These are phyloP conservation scores for Cladosporium sp. DNA, from an alignment of 2,329 filamentous ascomycete genomes.

Conservation along the genomic window DNA sequence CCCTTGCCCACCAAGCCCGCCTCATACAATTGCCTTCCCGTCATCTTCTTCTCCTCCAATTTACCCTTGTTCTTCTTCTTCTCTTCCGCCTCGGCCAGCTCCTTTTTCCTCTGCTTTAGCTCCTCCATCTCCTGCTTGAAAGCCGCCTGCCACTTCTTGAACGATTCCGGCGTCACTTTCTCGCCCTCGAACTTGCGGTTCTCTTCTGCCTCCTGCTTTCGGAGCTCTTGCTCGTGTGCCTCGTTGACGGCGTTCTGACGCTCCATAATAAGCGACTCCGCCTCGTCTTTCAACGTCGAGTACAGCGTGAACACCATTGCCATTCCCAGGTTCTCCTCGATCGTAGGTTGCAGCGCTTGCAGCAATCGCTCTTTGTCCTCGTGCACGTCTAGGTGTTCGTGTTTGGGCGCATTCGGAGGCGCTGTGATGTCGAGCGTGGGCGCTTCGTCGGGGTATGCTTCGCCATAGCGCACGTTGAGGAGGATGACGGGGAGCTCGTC, in stretches of 20 bases:
- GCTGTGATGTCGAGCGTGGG: constrained; percentile 76
- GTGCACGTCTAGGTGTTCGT: constrained; percentile 72
- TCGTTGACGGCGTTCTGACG: constrained; percentile 62
- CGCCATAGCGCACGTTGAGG: constrained; percentile 84
- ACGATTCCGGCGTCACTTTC: constrained; percentile 79
- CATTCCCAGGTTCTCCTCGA: constrained; percentile 93
- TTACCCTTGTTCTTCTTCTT: constrained; percentile 44
- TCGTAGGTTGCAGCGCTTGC: constrained; percentile 64
- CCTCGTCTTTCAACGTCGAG: constrained; percentile 79
- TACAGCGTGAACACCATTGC: constrained; percentile 95
- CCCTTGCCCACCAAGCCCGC: constrained; percentile 55
- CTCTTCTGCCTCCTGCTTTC: constrained; percentile 77
- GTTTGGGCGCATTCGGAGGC: constrained; percentile 63
- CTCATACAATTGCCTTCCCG: constrained; percentile 52
- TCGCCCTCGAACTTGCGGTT: constrained; percentile 96
- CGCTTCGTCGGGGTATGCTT: constrained; percentile 81
- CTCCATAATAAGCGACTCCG: constrained; percentile 77
- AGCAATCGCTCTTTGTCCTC: constrained; percentile 75
- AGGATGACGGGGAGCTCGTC: constrained; percentile 61
- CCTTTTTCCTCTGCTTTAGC: constrained; percentile 50
- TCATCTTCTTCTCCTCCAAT: constrained; percentile 80
- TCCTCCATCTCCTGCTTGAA: constrained; percentile 82
- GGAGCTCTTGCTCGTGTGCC: constrained; percentile 49
- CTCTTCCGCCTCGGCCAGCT: constrained; percentile 69
- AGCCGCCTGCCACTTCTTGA: constrained; percentile 72